These are phyloP conservation scores for Apiotrichum siamense DNA, from an alignment of 1,284 basidiomycete genomes.

Conservation along the genomic window DNA sequence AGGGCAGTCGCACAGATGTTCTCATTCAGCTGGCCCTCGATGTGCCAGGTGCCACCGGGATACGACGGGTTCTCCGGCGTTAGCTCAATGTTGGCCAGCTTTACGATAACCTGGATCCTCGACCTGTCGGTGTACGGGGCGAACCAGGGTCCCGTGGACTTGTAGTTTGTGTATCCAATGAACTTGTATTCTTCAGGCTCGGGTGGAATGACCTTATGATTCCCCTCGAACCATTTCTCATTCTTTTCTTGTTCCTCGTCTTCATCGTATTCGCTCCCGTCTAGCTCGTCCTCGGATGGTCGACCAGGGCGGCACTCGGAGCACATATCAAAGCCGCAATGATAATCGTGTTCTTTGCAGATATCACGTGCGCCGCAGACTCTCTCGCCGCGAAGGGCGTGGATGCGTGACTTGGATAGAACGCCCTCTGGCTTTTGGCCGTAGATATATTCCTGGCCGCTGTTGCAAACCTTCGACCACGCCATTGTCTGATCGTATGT, in stretches of 20 bases:
- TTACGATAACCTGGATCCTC: constrained; percentile 5
- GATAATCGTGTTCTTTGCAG: neutral
- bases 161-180: constrained; percentile 1
- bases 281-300: neutral
- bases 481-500: constrained; percentile 4
- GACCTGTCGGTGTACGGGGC: neutral
- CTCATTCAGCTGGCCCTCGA: constrained; percentile 6
- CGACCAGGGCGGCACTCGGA: neutral
- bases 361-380: constrained; percentile 1
- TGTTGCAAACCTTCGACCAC: neutral
- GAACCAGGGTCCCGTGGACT: neutral
- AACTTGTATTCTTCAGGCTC: constrained; percentile 9
- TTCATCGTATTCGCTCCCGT: neutral
- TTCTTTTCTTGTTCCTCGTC: neutral
- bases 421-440: neutral
- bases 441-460: neutral
- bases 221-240: constrained; percentile 7
- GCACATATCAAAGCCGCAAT: neutral
- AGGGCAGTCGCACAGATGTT: constrained; percentile 3
- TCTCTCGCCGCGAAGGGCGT: neutral
- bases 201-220: constrained; percentile 6
- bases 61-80: constrained; percentile 5
- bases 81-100: constrained; percentile 8
- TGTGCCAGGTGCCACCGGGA: constrained; percentile 3
- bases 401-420: neutral